Conservation (phyloP, 805 yeast species). For the Blastobotrys attinorum region DNA sequence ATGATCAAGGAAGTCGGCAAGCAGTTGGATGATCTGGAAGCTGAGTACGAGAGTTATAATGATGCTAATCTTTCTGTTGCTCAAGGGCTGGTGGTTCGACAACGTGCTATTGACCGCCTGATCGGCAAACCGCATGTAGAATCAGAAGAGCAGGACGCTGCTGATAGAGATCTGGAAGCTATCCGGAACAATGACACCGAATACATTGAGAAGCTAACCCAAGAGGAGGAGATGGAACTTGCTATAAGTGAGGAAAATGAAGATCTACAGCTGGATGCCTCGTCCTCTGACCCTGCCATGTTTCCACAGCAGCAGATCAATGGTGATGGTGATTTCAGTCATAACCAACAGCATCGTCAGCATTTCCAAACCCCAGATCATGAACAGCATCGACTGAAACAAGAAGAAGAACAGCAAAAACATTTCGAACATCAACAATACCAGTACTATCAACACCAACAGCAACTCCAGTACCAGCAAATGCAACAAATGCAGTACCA, state of each 20-base stretch:
- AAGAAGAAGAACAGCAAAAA: neutral
- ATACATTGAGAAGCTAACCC: conserved; percentile 2
- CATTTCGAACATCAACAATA: neutral
- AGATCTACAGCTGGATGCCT: neutral
- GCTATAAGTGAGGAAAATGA: neutral
- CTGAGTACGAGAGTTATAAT: conserved; percentile 12
- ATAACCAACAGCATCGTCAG: conserved; percentile 4
- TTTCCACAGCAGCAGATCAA: conserved; percentile 6
- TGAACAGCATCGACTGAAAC: conserved; percentile 3
- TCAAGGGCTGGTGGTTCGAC: neutral
- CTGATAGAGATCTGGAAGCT: conserved; percentile 10
- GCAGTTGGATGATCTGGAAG: conserved; percentile 20
- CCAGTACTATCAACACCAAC: no score
- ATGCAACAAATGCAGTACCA: conserved; percentile 9
- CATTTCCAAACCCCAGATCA: conserved; percentile 5
- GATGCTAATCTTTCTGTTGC: neutral
- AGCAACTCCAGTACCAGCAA: conserved; percentile 9
- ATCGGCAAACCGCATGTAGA: neutral
- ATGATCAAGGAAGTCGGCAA: conserved; percentile 16
- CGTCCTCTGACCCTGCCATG: neutral
- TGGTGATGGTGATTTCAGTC: no score
- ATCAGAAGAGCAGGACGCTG: conserved; percentile 9
- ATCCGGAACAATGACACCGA: conserved; percentile 15
- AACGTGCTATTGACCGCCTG: neutral
- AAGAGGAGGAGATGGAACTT: conserved; percentile 1